A percentile compares a stretch with the other conserved stretches of the same genome.
Evolutionary conservation across 768 basidiomycete genomes (phyloP).

Genomic region (Psilocybe sp.): DNA sequence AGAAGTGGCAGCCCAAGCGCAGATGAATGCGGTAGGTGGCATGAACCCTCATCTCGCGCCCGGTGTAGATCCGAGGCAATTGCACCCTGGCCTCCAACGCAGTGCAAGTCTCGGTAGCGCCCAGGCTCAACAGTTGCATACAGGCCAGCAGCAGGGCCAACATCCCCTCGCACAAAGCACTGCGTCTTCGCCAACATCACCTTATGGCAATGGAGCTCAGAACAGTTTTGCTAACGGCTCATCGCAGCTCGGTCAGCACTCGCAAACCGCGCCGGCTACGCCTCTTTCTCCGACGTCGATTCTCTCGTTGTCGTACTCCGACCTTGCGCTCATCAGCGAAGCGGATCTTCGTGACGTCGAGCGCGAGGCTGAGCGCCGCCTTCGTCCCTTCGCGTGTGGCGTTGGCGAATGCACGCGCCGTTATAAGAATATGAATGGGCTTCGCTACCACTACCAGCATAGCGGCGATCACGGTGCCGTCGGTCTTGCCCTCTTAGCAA

Average conservation of each 20-base stretch:
- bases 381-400: slow-evolving; percentile 86
- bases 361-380: slow-evolving; percentile 78
- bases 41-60: slow-evolving; percentile 36
- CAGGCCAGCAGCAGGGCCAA: too few species aligned
- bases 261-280: slow-evolving; percentile 12
- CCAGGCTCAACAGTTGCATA: slow-evolving; percentile 2
- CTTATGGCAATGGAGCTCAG: too few species aligned
- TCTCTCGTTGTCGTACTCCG: slow-evolving; percentile 27
- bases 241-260: neutral
- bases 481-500: slow-evolving; percentile 80
- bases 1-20: slow-evolving; percentile 17
- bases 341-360: slow-evolving; percentile 70
- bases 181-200: too few species aligned
- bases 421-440: slow-evolving; percentile 99
- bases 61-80: slow-evolving; percentile 29
- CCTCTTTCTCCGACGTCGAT: slow-evolving; percentile 24
- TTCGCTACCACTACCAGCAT: slow-evolving; percentile 96
- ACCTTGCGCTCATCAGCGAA: slow-evolving; percentile 52
- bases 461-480: slow-evolving; percentile 92
- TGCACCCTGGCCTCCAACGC: slow-evolving; percentile 1
- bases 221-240: neutral
- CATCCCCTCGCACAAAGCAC: too few species aligned
- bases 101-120: slow-evolving; percentile 19
- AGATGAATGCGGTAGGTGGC: slow-evolving; percentile 16
- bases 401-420: slow-evolving; percentile 83